Evolutionary conservation across 805 yeast species (phyloP).

Genomic region (Isabelozyma heimii): DNA sequence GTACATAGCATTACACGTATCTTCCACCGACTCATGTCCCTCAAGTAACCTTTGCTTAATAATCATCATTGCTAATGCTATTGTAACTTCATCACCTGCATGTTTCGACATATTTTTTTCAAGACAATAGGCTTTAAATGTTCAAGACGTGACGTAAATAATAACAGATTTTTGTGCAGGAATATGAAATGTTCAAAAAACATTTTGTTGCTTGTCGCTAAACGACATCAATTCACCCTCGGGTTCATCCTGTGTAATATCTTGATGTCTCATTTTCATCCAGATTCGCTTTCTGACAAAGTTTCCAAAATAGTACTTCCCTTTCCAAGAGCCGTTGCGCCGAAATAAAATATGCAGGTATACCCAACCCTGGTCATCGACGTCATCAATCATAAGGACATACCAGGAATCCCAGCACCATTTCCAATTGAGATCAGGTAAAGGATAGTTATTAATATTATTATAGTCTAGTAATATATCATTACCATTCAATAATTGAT

Average conservation of each 20-base stretch:
- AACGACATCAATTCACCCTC: neutral
- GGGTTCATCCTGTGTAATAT: neutral
- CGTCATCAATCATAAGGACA: constrained; percentile 65
- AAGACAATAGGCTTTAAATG: no score
- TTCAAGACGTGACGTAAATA: neutral
- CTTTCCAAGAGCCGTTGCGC: constrained; percentile 56
- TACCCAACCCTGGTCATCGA: constrained; percentile 85
- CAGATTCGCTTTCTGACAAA: constrained; percentile 68
- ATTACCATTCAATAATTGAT: constrained; percentile 43
- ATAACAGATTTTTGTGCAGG: neutral
- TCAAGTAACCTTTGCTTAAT: neutral
- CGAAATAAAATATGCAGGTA: constrained; percentile 55
- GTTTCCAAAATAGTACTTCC: constrained; percentile 54
- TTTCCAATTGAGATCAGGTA: constrained; percentile 60
- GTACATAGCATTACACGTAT: neutral
- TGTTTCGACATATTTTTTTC: neutral
- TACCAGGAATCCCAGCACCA: constrained; percentile 77
- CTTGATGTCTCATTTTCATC: constrained; percentile 40
- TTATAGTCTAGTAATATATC: constrained; percentile 26
- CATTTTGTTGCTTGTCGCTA: neutral
- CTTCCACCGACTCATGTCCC: neutral
- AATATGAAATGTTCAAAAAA: neutral
- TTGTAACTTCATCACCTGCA: neutral
- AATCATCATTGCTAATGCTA: neutral
- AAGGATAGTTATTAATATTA: constrained; percentile 34